Conservation (phyloP, 495 filamentous ascomycete species). For the Neurospora sp. region DNA sequence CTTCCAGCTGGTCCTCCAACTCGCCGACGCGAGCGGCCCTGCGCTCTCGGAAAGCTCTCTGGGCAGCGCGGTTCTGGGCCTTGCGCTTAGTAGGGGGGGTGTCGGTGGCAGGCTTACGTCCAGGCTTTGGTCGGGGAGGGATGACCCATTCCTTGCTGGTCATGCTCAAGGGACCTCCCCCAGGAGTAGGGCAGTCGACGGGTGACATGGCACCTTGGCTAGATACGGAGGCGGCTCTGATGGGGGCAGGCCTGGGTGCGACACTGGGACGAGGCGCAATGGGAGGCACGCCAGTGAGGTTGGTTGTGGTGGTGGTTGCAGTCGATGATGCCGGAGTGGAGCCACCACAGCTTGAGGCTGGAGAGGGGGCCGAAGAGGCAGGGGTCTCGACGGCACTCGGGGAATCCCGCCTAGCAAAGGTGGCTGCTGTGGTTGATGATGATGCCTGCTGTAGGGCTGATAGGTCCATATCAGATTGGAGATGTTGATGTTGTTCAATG, state of each 20-base stretch:
- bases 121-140: constrained; percentile 83
- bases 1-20: constrained; percentile 72
- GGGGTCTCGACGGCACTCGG: constrained; percentile 16
- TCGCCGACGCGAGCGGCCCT: constrained; percentile 76
- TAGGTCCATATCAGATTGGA: not conserved
- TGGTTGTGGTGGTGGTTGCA: not conserved
- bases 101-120: constrained; percentile 83
- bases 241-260: constrained; percentile 11
- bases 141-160: constrained; percentile 84
- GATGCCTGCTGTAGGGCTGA: not conserved
- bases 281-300: constrained; percentile 5
- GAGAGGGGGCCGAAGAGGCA: constrained; percentile 16
- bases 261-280: constrained; percentile 20
- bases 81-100: constrained; percentile 87
- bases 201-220: constrained; percentile 16
- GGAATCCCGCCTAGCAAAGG: constrained; percentile 3
- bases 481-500: constrained; percentile 5
- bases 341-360: constrained; percentile 6
- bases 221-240: constrained; percentile 5
- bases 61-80: constrained; percentile 87
- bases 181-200: constrained; percentile 13
- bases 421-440: constrained; percentile 5
- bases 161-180: constrained; percentile 29
- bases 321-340: constrained; percentile 15
- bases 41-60: constrained; percentile 82